Evolutionary conservation across 1,284 basidiomycete species (phyloP), one percentile per base, ranked within the genome.

Genomic region (Marasmius fiardii): DNA sequence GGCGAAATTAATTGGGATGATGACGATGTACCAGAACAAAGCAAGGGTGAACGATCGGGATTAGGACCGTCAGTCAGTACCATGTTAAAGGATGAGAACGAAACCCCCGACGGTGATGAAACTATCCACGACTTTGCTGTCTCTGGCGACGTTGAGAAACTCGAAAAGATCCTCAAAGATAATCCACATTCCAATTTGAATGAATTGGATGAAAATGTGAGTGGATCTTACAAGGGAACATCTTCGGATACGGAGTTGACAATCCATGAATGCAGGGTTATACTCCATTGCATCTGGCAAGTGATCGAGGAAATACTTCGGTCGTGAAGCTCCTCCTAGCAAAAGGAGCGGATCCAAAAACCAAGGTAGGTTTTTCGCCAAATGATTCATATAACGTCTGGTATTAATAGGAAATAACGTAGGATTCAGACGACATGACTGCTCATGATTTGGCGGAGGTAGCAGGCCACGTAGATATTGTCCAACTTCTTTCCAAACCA

Each of bases 271-370:
- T 60, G 2, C 66, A 95, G 91, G 93, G 90, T 33, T 94, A 91
- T 67, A 90, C 93, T 0, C 79, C 93, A 12, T 68, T 96, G 23
- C 93, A 96, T 64, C 77, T 95, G 0, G 93, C 93, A 1, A 83
- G 85, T 18, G 93, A 96, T 66, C 77, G 93, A 67, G 93, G 93
- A 0, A 79, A 85, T 61, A 53, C 74, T 3, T 72, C 74, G 0
- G 72, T 81, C 0, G 88, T 90, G 3, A 70, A 78, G 60, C 55
- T 84, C 2, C 69, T 96, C 26, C 67, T 95, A n/a, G 64, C 71
- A 10, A 74, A 75, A 43, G 91, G 91, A 0, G 92, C 87, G 4
- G 81, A 93, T 64, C 67, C 65, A 43, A 67, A 67, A 23, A 69
- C 88, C n/a, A 83, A 85, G 77, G 90, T 90, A 51, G 63, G 54